phyloP scores from a whole-genome alignment of 2,329 filamentous ascomycete species.

The Sclerotinia sclerotiorum region DNA sequence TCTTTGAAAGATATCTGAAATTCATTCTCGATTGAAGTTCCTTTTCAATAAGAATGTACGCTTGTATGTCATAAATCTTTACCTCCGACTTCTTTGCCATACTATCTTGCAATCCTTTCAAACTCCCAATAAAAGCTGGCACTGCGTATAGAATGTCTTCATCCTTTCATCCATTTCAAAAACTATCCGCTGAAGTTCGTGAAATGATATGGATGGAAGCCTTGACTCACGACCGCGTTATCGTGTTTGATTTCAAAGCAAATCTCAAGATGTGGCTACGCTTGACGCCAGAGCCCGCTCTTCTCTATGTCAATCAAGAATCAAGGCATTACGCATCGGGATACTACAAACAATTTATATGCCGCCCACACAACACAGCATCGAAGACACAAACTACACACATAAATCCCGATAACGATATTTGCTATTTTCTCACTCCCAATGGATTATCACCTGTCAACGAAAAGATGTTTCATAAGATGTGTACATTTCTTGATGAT shows the following conservation, averaged over 20 bases:
- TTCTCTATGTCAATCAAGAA: neutral
- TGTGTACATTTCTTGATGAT: constrained; percentile 4
- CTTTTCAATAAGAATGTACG: too few relatives aligned
- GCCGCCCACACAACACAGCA: neutral
- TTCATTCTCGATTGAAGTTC: too few relatives aligned
- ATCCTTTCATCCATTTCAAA: too few relatives aligned
- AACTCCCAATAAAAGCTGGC: too few relatives aligned
- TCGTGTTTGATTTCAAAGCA: constrained; percentile 5
- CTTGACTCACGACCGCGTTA: neutral
- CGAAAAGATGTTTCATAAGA: neutral
- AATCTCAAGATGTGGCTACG: neutral
- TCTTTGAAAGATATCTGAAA: too few relatives aligned
- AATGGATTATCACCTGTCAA: neutral
- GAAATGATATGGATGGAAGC: neutral
- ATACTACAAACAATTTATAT: neutral
- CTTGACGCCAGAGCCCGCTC: neutral
- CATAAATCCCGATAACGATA: neutral
- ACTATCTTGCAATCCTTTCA: too few relatives aligned
- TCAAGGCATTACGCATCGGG: neutral
- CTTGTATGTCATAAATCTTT: too few relatives aligned
- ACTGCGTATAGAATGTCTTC: too few relatives aligned
- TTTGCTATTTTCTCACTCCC: neutral
- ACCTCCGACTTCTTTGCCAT: too few relatives aligned
- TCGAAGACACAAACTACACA: neutral
- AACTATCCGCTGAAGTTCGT: neutral